phyloP scores from a whole-genome alignment of 345 rosid species.

The Balakata baccata region DNA sequence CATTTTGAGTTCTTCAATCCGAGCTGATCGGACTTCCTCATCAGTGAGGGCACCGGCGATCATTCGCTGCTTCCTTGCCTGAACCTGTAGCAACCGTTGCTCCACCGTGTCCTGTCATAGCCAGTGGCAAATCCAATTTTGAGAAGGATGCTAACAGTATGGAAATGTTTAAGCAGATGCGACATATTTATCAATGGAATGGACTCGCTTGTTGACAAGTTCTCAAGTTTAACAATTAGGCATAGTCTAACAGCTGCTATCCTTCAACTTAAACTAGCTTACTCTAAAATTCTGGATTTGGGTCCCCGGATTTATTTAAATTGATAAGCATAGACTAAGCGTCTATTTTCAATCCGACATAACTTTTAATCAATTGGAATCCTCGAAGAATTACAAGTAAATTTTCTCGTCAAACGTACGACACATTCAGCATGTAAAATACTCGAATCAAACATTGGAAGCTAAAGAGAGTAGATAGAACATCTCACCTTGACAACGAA shows the following conservation, averaged over 20 bases:
- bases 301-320: neutral
- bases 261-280: neutral
- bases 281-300: neutral
- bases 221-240: neutral
- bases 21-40: conserved; percentile 60
- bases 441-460: neutral
- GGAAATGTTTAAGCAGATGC: neutral
- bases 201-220: neutral
- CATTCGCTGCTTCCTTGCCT: conserved; percentile 63
- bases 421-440: neutral
- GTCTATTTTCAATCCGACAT: neutral
- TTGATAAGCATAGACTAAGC: neutral
- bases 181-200: neutral
- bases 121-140: neutral
- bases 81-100: conserved; percentile 62
- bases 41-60: conserved; percentile 64
- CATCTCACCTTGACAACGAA: conserved; percentile 51
- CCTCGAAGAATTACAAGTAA: neutral
- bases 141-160: neutral
- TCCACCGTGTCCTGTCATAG: conserved; percentile 48
- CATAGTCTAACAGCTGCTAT: neutral
- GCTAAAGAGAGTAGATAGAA: no score
- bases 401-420: neutral
- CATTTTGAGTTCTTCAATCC: conserved; percentile 68
- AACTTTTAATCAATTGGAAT: neutral